Evolutionary conservation across 2,329 filamentous ascomycete species (phyloP).

Genomic region (Ophiosphaerella herpotricha): DNA sequence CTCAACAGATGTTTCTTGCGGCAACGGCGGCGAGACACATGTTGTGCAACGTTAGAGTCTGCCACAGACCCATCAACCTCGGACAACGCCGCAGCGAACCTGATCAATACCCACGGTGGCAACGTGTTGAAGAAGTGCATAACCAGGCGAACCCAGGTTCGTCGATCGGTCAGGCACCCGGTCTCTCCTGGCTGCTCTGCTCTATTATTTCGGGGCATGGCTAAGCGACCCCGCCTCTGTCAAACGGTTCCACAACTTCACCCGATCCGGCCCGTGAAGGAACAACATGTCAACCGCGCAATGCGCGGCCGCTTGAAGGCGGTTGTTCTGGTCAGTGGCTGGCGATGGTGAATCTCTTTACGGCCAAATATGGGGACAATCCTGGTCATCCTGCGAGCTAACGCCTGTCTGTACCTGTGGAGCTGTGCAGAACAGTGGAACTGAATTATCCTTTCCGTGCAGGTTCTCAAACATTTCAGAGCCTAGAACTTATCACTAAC

Average conservation of each 20-base stretch:
- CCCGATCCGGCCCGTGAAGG: conserved; percentile 8
- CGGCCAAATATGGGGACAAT: conserved; percentile 15
- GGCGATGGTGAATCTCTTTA: conserved; percentile 7
- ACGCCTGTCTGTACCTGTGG: conserved; percentile 18
- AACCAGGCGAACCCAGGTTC: conserved; percentile 31
- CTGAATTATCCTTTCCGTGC: conserved; percentile 16
- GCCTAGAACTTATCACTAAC: conserved; percentile 14
- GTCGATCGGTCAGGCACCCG: conserved; percentile 25
- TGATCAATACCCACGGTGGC: background rate
- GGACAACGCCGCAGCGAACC: conserved; percentile 7
- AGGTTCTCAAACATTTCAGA: conserved; percentile 8
- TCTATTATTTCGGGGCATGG: conserved; percentile 10
- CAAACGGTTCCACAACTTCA: conserved; percentile 21
- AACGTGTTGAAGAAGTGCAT: background rate
- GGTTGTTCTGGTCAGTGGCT: conserved; percentile 3
- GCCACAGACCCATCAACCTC: conserved; percentile 1
- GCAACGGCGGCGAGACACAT: conserved; percentile 5
- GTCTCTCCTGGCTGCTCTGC: conserved; percentile 9
- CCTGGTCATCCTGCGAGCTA: conserved; percentile 18
- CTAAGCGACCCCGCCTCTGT: conserved; percentile 23
- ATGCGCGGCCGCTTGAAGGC: conserved; percentile 34
- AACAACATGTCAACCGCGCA: conserved; percentile 28
- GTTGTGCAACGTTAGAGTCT: background rate
- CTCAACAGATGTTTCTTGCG: conserved; percentile 6
- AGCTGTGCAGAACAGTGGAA: conserved; percentile 23